Evolutionary conservation across 305 asterid genomes (phyloP).

Genomic region (Plantago coronopus): DNA sequence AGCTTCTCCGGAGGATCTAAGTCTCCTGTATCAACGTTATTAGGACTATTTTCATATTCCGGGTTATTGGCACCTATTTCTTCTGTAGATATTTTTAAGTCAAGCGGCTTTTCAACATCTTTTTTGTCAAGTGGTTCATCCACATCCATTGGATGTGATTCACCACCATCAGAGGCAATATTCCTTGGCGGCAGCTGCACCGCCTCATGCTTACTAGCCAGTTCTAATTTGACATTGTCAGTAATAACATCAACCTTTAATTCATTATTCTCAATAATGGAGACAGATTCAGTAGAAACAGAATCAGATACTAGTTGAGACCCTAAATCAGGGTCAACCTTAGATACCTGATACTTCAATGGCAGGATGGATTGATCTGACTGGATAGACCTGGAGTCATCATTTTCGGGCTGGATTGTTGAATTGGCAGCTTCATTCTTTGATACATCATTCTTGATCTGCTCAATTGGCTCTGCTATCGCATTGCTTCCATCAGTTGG

Average conservation of each 20-base stretch:
- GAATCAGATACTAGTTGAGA: conserved; percentile 70
- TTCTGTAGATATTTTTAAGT: conserved; percentile 26
- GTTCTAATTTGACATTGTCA: conserved; percentile 71
- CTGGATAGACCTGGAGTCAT: conserved; percentile 31
- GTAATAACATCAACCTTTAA: conserved; percentile 65
- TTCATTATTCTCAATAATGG: conserved; percentile 72
- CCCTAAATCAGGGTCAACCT: conserved; percentile 65
- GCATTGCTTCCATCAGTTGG: conserved; percentile 20
- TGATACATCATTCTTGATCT: conserved; percentile 20
- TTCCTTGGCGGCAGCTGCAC: conserved; percentile 38
- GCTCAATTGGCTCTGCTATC: conserved; percentile 21
- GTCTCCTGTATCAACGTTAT: conserved; percentile 42
- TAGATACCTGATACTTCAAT: conserved; percentile 69
- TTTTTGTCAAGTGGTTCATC: conserved; percentile 30
- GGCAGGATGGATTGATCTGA: conserved; percentile 37
- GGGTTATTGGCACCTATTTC: conserved; percentile 27
- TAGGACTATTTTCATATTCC: conserved; percentile 33
- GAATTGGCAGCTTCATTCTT: conserved; percentile 32
- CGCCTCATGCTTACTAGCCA: conserved; percentile 59
- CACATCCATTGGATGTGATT: conserved; percentile 54
- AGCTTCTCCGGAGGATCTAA: conserved; percentile 50
- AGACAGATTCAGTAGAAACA: conserved; percentile 65
- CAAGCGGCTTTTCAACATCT: conserved; percentile 15
- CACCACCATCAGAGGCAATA: conserved; percentile 41
- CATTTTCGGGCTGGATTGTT: conserved; percentile 34